A percentile compares a stretch with the other conserved stretches of the same genome.
Evolutionary conservation across 495 filamentous ascomycete species (phyloP).

Genomic region (Letharia columbiana): DNA sequence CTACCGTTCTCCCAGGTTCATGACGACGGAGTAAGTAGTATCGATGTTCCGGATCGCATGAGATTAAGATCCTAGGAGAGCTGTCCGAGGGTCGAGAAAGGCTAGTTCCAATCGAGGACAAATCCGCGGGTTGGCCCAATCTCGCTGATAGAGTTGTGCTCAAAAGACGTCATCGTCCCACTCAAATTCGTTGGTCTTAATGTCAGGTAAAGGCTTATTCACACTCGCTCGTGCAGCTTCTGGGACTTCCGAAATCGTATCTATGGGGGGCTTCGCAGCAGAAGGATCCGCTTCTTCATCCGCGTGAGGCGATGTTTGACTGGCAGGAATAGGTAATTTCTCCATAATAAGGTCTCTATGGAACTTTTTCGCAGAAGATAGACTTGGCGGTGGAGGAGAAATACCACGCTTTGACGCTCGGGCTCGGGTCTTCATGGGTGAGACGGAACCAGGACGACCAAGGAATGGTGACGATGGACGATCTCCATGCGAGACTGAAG

Average conservation of each 20-base stretch:
- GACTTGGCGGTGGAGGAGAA: constrained; percentile 27
- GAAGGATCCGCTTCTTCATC: background rate
- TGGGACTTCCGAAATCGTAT: background rate
- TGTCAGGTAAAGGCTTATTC: constrained; percentile 29
- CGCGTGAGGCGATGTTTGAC: background rate
- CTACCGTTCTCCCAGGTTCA: background rate
- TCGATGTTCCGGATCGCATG: background rate
- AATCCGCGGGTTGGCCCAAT: too few relatives aligned
- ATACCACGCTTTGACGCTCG: constrained; percentile 25
- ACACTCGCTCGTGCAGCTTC: constrained; percentile 5
- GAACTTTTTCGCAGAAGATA: constrained; percentile 25
- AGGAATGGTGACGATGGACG: constrained; percentile 13
- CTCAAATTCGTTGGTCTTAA: constrained; percentile 30
- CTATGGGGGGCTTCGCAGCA: background rate
- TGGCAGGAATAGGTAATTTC: background rate
- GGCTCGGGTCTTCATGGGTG: constrained; percentile 17
- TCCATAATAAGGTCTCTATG: background rate
- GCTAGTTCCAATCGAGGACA: too few relatives aligned
- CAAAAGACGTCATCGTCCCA: constrained; percentile 45
- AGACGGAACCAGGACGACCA: constrained; percentile 9
- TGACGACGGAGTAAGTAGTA: background rate
- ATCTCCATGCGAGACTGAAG: constrained; percentile 8
- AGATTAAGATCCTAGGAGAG: background rate
- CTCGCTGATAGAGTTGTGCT: background rate
- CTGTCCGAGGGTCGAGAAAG: too few relatives aligned